These are phyloP conservation scores for Zostera marina DNA, from an alignment of 116 monocot genomes.

Conservation along the genomic window DNA sequence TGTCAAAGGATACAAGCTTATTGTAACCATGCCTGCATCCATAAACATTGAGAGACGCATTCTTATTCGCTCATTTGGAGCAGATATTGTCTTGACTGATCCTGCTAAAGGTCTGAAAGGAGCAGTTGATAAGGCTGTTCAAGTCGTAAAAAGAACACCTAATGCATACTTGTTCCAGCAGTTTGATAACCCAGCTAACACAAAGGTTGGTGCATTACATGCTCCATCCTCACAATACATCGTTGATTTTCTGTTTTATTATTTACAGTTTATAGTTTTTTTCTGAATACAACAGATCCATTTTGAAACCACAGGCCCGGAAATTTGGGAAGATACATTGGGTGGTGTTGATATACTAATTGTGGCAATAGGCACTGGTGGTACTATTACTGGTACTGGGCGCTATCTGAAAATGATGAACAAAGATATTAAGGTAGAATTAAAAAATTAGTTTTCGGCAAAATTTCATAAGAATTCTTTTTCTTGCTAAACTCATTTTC, in stretches of 20 bases:
- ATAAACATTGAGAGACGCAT: conserved; percentile 79
- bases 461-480: background rate
- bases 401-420: conserved; percentile 86
- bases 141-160: conserved; percentile 44
- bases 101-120: conserved; percentile 79
- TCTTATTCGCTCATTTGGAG: conserved; percentile 62
- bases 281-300: conserved; percentile 76
- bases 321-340: conserved; percentile 95
- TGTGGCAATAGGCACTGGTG: conserved; percentile 85
- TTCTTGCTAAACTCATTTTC: background rate
- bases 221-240: background rate
- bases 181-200: conserved; percentile 76
- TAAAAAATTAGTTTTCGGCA: background rate
- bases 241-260: conserved; percentile 2
- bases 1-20: conserved; percentile 73
- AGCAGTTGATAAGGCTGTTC: conserved; percentile 70
- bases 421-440: conserved; percentile 61
- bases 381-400: conserved; percentile 78
- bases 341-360: conserved; percentile 72
- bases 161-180: conserved; percentile 90
- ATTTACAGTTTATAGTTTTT: conserved; percentile 17
- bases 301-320: conserved; percentile 95
- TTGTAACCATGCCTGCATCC: conserved; percentile 78
- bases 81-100: conserved; percentile 82
- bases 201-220: conserved; percentile 39